These are phyloP conservation scores for Lachnellula arida DNA, from an alignment of 2,329 filamentous ascomycete species.

Conservation along the genomic window DNA sequence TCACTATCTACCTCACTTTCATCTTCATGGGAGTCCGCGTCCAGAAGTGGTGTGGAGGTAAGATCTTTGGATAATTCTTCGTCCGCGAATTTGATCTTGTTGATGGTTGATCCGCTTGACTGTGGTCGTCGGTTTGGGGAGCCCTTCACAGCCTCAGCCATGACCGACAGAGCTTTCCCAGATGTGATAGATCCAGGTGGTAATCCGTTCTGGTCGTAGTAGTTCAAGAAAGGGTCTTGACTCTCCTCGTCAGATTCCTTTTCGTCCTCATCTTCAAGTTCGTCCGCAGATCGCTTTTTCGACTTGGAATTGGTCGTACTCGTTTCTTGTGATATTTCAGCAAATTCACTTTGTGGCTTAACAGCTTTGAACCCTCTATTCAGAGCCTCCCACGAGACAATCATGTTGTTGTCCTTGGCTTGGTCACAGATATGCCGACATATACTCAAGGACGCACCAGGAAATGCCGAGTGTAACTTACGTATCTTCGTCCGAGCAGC, in stretches of 20 bases:
- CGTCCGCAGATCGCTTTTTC: slow-evolving; percentile 10
- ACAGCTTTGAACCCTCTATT: slow-evolving; percentile 24
- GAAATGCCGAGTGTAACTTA: slow-evolving; percentile 30
- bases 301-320: slow-evolving; percentile 9
- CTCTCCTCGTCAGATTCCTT: slow-evolving; percentile 26
- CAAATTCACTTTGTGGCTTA: slow-evolving; percentile 23
- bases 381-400: slow-evolving; percentile 28
- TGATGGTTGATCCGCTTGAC: slow-evolving; percentile 17
- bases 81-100: slow-evolving; percentile 26
- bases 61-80: slow-evolving; percentile 14
- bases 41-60: slow-evolving; percentile 25
- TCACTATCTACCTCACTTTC: slow-evolving; percentile 14
- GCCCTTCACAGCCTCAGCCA: slow-evolving; percentile 22
- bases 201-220: slow-evolving; percentile 30
- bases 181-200: slow-evolving; percentile 29
- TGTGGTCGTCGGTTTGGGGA: slow-evolving; percentile 12
- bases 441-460: slow-evolving; percentile 25
- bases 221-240: slow-evolving; percentile 29
- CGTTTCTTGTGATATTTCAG: slow-evolving; percentile 12
- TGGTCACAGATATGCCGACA: slow-evolving; percentile 28
- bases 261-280: slow-evolving; percentile 16
- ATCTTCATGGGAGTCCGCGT: slow-evolving; percentile 26
- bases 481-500: slow-evolving; percentile 21
- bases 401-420: slow-evolving; percentile 22
- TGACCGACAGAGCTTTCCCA: slow-evolving; percentile 27